These are phyloP conservation scores for Saccharomycopsis malanga DNA, from an alignment of 805 yeast species.

Conservation along the genomic window DNA sequence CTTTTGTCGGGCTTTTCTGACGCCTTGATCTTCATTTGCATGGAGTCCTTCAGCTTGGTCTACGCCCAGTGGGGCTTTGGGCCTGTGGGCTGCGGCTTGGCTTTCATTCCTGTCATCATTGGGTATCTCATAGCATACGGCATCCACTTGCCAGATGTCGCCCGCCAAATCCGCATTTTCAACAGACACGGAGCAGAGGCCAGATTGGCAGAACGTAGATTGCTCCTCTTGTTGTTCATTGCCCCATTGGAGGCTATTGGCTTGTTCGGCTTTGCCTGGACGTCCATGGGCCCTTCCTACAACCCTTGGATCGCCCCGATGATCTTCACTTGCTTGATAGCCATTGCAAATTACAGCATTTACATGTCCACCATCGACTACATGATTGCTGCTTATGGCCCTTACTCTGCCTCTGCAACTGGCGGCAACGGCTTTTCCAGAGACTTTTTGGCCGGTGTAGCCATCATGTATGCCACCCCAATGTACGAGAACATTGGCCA, in stretches of 20 bases:
- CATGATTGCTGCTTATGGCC: conserved; percentile 10
- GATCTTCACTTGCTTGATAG: conserved; percentile 7
- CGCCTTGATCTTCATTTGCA: conserved; percentile 5
- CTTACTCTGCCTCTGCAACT: conserved; percentile 8
- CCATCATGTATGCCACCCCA: conserved; percentile 4
- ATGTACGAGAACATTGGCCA: conserved; percentile 7
- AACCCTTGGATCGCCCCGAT: conserved; percentile 9
- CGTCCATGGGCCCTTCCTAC: conserved; percentile 4
- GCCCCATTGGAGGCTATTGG: conserved; percentile 9
- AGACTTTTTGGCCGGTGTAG: conserved; percentile 8
- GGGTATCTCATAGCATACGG: conserved; percentile 1
- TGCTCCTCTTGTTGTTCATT: conserved; percentile 1
- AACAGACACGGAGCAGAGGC: conserved; percentile 1
- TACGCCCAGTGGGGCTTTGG: conserved; percentile 7
- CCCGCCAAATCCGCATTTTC: conserved; percentile 2
- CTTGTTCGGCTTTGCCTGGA: conserved; percentile 8
- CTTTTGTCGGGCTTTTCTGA: conserved; percentile 6
- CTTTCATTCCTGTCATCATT: conserved; percentile 2
- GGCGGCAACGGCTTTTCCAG: conserved; percentile 7
- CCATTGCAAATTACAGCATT: conserved; percentile 8
- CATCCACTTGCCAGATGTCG: conserved; percentile 5
- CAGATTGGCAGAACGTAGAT: conserved; percentile 1
- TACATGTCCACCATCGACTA: conserved; percentile 11
- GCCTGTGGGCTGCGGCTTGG: conserved; percentile 4
- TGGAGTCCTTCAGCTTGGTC: conserved; percentile 4